Base-by-base conservation (phyloP, 176 grass and related monocot genomes). In the Triticum timopheevii region DNA sequence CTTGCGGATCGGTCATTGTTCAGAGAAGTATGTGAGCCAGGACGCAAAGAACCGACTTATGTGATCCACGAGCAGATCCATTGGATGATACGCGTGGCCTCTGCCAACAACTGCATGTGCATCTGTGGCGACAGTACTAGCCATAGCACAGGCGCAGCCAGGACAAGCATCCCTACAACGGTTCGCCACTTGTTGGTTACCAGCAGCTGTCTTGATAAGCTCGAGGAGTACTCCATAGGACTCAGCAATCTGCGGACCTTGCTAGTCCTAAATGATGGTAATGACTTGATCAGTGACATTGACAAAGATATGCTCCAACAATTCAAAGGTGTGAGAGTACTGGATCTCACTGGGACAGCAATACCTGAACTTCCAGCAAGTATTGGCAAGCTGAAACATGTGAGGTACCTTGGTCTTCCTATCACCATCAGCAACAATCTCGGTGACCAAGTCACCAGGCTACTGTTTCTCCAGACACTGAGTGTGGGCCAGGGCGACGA, bases 341-440 rank as follows among this genome's bases (percentile, higher is more conserved):
- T 79, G 20, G 76, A 79, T 61, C 6, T 79, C 5, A 61, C 76
- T 0, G 31, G 36, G 11, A 62, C 54, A 3, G 6, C 4, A 10
- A 79, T 61, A 38, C 3, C 6, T 39, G 2, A 36, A 23, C 3
- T 79, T 19, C 54, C 76, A 11, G 20, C 10, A 33, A 35, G 20
- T 22, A 24, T 62, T 22, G 20, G 54, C 0, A 13, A 61, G 20
- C 52, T 79, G 31, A 24, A 39, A 2, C 52, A 79, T 39, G 10
- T 61, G 54, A n/a, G 76, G 54, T 79, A 79, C 31, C 19, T 79
- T 0, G 76, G 54, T 23, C 76, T 79, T 24, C 76, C 76, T 39
- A n/a, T 2, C 50, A 61, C 49, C 76, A 61, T 78, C 8, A n/a
- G 5, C 24, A 30, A 2, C 1, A 1, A 61, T 5, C 50, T 61